Base-by-base conservation (phyloP, 2,329 filamentous ascomycete genomes). In the Gnomoniopsis smithogilvyi region DNA sequence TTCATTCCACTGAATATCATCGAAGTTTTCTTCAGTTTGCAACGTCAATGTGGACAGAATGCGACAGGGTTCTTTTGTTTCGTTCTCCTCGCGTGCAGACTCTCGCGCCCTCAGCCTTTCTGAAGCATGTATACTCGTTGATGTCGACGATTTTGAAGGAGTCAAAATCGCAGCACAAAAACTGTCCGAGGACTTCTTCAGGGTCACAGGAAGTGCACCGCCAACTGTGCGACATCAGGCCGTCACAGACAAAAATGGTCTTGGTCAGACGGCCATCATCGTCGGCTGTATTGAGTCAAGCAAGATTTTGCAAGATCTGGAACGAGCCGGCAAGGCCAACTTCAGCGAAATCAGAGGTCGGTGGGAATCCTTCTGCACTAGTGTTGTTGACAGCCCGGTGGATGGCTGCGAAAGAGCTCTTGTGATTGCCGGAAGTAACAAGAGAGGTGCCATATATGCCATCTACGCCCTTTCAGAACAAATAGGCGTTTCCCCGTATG, bases 381-480 rank as follows among this genome's bases (percentile, higher is more conserved):
- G 72, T 24, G 61, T 85, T 1, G 76, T 85, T 1, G 66, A 75
- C 6, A 70, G 76, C 43, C 82, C 81, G 1, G 67, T 78, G 21
- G 70, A 76, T 6, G 78, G 76, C 30, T 74, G 78, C 33, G 67
- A 71, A 8, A 71, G 71, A 53, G 82, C 83, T 1, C 70, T 86
- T 19, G 78, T 85, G 8, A 82, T 86, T 67, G 80, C 78, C 46
- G 83, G 80, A 15, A 83, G 80, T 64, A 82, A 87, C 68, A 82
- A 83, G 56, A 74, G 84, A 59, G 83, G 83, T 30, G 75, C 81
- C 0, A 82, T 86, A 41, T 87, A 81, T 62, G 84, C 83, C 17
- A 72, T 83, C 12, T 86, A 87, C 66, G 80, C 82, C 48, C 65
- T 87, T 24, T 83, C 82, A 0, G 83, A 86, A 65, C 83, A 87